phyloP scores from a whole-genome alignment of 345 rosid genomes.

The Pugionium cornutum region DNA sequence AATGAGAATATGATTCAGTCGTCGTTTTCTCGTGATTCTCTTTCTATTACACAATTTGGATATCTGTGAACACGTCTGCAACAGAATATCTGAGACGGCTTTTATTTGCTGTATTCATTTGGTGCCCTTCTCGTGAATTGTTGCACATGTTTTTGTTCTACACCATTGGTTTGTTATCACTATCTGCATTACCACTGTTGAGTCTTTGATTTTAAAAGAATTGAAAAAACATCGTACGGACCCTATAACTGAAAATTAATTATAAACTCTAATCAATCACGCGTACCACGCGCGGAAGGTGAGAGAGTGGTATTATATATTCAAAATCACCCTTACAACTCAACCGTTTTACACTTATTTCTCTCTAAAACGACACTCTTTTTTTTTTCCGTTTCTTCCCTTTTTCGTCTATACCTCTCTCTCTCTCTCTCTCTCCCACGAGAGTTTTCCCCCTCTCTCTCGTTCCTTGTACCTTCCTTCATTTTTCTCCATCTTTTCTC shows the following conservation, averaged over 20 bases:
- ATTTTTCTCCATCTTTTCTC: conserved; percentile 30
- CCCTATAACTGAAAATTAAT: background rate
- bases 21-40: too few relatives aligned
- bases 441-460: conserved; percentile 24
- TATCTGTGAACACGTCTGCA: too few relatives aligned
- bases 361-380: conserved; percentile 40
- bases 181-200: background rate
- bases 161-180: background rate
- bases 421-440: conserved; percentile 32
- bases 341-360: conserved; percentile 40
- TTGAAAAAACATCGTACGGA: conserved; percentile 25
- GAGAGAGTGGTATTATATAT: conserved; percentile 20
- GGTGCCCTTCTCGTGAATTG: too few relatives aligned
- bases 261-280: background rate
- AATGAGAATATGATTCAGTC: too few relatives aligned
- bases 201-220: background rate
- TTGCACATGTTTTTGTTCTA: background rate
- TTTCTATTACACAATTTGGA: too few relatives aligned
- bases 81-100: too few relatives aligned
- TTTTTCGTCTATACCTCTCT: background rate
- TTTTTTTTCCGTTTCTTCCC: background rate
- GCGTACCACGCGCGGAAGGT: conserved; percentile 34
- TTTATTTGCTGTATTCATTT: too few relatives aligned
- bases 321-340: conserved; percentile 35
- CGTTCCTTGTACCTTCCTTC: conserved; percentile 26